Evolutionary conservation across 257 asterid species (phyloP).

Genomic region (Salvia miltiorrhiza): DNA sequence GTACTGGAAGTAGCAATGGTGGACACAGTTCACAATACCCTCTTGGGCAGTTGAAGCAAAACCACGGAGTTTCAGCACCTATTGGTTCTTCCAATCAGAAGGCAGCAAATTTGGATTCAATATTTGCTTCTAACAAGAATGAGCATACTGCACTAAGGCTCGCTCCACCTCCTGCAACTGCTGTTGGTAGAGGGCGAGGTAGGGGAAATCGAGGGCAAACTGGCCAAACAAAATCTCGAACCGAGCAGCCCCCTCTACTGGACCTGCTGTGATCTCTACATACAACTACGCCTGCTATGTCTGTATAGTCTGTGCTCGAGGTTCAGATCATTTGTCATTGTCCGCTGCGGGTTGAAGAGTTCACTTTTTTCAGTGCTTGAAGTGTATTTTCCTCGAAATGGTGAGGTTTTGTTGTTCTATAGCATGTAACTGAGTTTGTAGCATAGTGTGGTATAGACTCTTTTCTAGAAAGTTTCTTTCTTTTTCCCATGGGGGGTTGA

Average conservation of each 20-base stretch:
- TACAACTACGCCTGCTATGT: neutral
- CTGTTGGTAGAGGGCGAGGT: slow-evolving; percentile 89
- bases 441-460: slow-evolving; percentile 37
- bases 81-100: slow-evolving; percentile 36
- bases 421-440: slow-evolving; percentile 32
- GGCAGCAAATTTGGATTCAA: slow-evolving; percentile 67
- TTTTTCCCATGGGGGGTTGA: neutral
- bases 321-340: slow-evolving; percentile 20
- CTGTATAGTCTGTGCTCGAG: slow-evolving; percentile 13
- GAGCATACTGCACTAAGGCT: slow-evolving; percentile 74
- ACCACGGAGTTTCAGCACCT: slow-evolving; percentile 37
- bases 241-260: slow-evolving; percentile 65
- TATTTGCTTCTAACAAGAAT: slow-evolving; percentile 67
- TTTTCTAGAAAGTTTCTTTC: neutral
- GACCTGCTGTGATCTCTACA: slow-evolving; percentile 62
- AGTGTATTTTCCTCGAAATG: slow-evolving; percentile 21
- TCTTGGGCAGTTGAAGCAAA: slow-evolving; percentile 64
- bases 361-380: slow-evolving; percentile 21
- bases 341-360: slow-evolving; percentile 25
- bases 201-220: slow-evolving; percentile 67
- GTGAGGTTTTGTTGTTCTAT: slow-evolving; percentile 28
- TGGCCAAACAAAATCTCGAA: slow-evolving; percentile 38
- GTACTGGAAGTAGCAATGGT: slow-evolving; percentile 29
- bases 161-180: slow-evolving; percentile 89
- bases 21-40: slow-evolving; percentile 44